These are phyloP conservation scores for Xylaria sp. DNA, from an alignment of 2,329 filamentous ascomycete species.

Conservation along the genomic window DNA sequence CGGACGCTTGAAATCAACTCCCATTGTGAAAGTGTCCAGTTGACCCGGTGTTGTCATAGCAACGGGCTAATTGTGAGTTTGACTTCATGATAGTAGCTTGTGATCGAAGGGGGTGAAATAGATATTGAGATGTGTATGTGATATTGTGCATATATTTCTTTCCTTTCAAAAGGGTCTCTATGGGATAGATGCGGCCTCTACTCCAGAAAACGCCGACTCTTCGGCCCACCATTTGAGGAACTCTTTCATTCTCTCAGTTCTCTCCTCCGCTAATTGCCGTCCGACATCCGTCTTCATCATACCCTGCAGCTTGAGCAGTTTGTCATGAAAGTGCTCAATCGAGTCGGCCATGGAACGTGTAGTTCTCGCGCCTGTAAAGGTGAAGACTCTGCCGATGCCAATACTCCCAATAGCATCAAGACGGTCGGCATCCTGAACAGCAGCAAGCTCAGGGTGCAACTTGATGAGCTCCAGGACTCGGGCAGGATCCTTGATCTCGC, in stretches of 20 bases:
- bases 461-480: slow-evolving; percentile 57
- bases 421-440: slow-evolving; percentile 89
- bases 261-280: slow-evolving; percentile 46
- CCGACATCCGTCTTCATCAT: slow-evolving; percentile 62
- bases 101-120: no score
- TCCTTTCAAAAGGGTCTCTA: background rate
- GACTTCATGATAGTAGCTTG: no score
- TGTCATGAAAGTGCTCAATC: slow-evolving; percentile 71
- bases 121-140: no score
- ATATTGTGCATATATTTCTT: no score
- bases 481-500: slow-evolving; percentile 62
- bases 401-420: slow-evolving; percentile 88
- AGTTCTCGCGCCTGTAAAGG: slow-evolving; percentile 63
- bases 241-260: slow-evolving; percentile 46
- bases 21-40: no score
- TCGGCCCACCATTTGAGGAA: slow-evolving; percentile 57
- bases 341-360: slow-evolving; percentile 54
- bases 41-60: no score
- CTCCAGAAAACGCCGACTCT: slow-evolving; percentile 37
- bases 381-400: slow-evolving; percentile 73
- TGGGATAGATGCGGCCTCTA: slow-evolving; percentile 22
- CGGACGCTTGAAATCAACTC: no score
- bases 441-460: slow-evolving; percentile 65
- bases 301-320: slow-evolving; percentile 59
- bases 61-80: no score